phyloP scores from a whole-genome alignment of 176 grass and related monocot species.

The Paspalum vaginatum region DNA sequence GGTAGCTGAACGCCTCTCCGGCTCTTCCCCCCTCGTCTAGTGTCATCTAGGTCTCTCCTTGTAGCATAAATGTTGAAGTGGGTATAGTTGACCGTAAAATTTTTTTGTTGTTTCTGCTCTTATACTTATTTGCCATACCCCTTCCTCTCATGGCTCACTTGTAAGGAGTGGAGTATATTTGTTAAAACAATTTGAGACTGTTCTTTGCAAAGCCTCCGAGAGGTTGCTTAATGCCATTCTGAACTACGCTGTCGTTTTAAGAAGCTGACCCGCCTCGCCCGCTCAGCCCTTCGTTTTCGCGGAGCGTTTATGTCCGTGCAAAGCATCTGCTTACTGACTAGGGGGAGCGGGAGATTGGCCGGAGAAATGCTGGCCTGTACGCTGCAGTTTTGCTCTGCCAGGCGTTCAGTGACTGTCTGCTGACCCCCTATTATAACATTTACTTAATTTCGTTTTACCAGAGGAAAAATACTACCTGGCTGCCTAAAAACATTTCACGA shows the following conservation, averaged over 20 bases:
- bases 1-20: slow-evolving; percentile 11
- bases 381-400: too few species aligned
- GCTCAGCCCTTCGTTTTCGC: slow-evolving; percentile 4
- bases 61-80: slow-evolving; percentile 57
- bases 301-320: slow-evolving; percentile 27
- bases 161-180: slow-evolving; percentile 29
- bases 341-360: background rate
- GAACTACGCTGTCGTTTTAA: too few species aligned
- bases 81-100: slow-evolving; percentile 45
- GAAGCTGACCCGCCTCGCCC: background rate
- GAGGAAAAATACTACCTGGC: too few species aligned
- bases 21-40: slow-evolving; percentile 26
- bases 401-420: too few species aligned
- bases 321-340: background rate
- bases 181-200: slow-evolving; percentile 34
- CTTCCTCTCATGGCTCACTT: slow-evolving; percentile 27
- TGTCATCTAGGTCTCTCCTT: slow-evolving; percentile 47
- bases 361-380: too few species aligned
- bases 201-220: background rate
- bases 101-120: slow-evolving; percentile 48
- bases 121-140: slow-evolving; percentile 31
- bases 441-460: too few species aligned
- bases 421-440: too few species aligned
- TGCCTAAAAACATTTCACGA: too few species aligned
- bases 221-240: background rate